These are phyloP conservation scores for Termitomyces sp. DNA, from an alignment of 768 basidiomycete species.

Conservation along the genomic window DNA sequence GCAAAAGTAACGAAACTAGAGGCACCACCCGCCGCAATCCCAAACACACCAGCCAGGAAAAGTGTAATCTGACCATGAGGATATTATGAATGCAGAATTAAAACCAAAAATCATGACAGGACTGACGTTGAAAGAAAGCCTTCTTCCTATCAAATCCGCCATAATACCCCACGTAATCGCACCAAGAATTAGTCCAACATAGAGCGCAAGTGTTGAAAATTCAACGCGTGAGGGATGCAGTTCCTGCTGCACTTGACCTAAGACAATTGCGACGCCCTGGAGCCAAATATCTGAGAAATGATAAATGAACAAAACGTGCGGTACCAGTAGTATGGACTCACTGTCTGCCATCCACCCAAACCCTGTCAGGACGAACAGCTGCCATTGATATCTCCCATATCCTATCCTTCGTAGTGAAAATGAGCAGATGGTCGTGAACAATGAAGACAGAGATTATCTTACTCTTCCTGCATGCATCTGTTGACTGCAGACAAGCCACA, in stretches of 20 bases:
- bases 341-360: slow-evolving; percentile 48
- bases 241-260: slow-evolving; percentile 38
- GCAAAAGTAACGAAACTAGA: slow-evolving; percentile 41
- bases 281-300: slow-evolving; percentile 33
- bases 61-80: slow-evolving; percentile 19
- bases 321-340: slow-evolving; percentile 18
- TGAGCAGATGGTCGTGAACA: not conserved
- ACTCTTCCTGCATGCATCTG: slow-evolving; percentile 42
- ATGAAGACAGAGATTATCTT: slow-evolving; percentile 6
- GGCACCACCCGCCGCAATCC: slow-evolving; percentile 42
- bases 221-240: slow-evolving; percentile 37
- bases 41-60: slow-evolving; percentile 40
- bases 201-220: slow-evolving; percentile 41
- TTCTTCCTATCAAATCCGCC: slow-evolving; percentile 44
- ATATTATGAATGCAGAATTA: not conserved
- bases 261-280: slow-evolving; percentile 41
- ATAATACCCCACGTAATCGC: slow-evolving; percentile 44
- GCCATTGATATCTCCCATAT: slow-evolving; percentile 43
- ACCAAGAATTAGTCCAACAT: slow-evolving; percentile 43
- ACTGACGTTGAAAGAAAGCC: slow-evolving; percentile 36
- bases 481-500: slow-evolving; percentile 26
- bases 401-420: slow-evolving; percentile 30
- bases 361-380: slow-evolving; percentile 41
- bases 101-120: not conserved
- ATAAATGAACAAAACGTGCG: no score